These are phyloP conservation scores for Lagerstroemia speciosa DNA, from an alignment of 345 rosid species.

Conservation along the genomic window DNA sequence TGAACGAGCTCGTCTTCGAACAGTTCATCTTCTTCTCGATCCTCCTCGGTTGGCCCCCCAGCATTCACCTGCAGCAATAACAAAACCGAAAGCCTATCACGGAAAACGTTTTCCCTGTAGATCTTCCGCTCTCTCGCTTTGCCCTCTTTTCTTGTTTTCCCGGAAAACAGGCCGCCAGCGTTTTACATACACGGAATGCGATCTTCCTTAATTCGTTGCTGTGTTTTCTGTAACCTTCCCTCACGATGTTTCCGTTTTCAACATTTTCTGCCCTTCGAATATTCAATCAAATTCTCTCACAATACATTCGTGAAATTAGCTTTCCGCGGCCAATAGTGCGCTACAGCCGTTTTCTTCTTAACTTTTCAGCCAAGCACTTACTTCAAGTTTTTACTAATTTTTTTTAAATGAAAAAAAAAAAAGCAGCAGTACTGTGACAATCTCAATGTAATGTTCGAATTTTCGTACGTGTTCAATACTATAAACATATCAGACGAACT, in stretches of 20 bases:
- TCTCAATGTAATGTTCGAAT: no score
- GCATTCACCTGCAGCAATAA: constrained; percentile 39
- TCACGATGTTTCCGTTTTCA: neutral
- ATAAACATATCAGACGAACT: no score
- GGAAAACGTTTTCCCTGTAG: neutral
- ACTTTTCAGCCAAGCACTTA: neutral
- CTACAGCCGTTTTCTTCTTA: constrained; percentile 1
- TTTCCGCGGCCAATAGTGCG: neutral
- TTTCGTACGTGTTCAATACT: no score
- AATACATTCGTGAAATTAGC: neutral
- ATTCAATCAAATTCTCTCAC: neutral
- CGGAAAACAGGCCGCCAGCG: neutral
- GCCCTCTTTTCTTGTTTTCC: neutral
- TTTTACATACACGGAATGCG: neutral
- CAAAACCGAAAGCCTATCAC: neutral
- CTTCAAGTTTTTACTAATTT: no score
- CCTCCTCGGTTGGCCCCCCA: constrained; percentile 25
- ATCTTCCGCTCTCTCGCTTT: neutral
- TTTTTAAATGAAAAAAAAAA: no score
- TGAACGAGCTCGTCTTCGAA: constrained; percentile 81
- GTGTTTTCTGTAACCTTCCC: neutral
- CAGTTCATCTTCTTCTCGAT: constrained; percentile 31
- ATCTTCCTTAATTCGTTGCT: neutral
- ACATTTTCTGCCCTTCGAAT: neutral
- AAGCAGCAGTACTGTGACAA: no score